A percentile compares a stretch with the other conserved stretches of the same genome.
Evolutionary conservation across 1,284 basidiomycete genomes (phyloP).

Genomic region (Trametes versicolor): DNA sequence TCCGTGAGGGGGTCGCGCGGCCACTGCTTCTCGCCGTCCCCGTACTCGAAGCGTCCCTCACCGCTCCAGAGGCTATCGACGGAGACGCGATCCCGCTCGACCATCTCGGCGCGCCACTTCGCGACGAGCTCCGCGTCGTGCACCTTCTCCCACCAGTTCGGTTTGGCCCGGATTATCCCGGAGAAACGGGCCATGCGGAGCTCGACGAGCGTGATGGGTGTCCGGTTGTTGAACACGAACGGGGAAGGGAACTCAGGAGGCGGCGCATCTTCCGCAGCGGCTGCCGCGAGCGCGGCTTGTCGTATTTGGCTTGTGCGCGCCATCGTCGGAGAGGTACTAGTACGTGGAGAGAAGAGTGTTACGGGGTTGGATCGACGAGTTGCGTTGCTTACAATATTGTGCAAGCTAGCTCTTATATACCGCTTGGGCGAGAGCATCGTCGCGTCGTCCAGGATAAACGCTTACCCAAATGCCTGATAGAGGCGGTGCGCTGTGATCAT

Average conservation of each 20-base stretch:
- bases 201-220: slow-evolving; percentile 22
- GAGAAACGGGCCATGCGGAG: slow-evolving; percentile 25
- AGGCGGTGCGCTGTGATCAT: too few relatives aligned
- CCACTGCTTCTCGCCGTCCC: slow-evolving; percentile 16
- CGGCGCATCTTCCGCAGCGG: neutral
- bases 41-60: slow-evolving; percentile 10
- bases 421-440: neutral
- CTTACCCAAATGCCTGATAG: too few relatives aligned
- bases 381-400: too few relatives aligned
- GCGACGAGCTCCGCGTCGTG: slow-evolving; percentile 10
- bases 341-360: too few relatives aligned
- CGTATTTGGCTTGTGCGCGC: neutral
- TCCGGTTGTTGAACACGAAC: slow-evolving; percentile 15
- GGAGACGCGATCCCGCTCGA: slow-evolving; percentile 18
- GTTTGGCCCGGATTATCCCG: slow-evolving; percentile 17
- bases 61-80: slow-evolving; percentile 22
- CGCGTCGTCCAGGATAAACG: too few relatives aligned
- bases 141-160: slow-evolving; percentile 25
- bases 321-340: neutral
- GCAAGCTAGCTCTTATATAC: neutral
- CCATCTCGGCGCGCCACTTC: slow-evolving; percentile 24
- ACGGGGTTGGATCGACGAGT: too few relatives aligned
- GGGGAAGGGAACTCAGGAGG: slow-evolving; percentile 20
- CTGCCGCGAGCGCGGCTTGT: neutral
- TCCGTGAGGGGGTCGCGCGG: slow-evolving; percentile 20